These are phyloP conservation scores for Heliamphora pulchella DNA, from an alignment of 179 eudicot genomes.

Conservation along the genomic window DNA sequence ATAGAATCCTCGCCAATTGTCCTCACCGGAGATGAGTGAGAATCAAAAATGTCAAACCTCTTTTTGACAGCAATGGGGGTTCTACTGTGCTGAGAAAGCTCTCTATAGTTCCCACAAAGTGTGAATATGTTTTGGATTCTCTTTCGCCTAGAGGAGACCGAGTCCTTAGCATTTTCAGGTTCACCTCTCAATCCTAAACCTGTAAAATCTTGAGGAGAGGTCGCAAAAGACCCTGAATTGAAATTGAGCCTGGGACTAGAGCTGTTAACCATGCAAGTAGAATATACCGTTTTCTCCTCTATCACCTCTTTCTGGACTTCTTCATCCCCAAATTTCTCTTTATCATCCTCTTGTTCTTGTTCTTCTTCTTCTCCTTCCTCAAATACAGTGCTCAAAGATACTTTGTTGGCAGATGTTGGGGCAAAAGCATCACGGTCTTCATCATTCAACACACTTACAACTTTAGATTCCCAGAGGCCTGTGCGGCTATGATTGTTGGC, in stretches of 20 bases:
- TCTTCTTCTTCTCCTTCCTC: slow-evolving; percentile 75
- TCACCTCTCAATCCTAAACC: slow-evolving; percentile 6
- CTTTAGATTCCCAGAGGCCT: slow-evolving; percentile 9
- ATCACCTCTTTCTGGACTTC: slow-evolving; percentile 89
- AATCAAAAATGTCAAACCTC: slow-evolving; percentile 18
- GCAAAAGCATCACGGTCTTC: slow-evolving; percentile 20
- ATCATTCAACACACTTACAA: slow-evolving; percentile 10
- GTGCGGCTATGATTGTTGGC: background rate
- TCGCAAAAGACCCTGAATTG: slow-evolving; percentile 14
- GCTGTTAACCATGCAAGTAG: background rate
- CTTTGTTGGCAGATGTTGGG: slow-evolving; percentile 32
- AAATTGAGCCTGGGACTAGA: slow-evolving; percentile 11
- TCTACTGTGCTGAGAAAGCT: slow-evolving; percentile 42
- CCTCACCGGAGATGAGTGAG: slow-evolving; percentile 23
- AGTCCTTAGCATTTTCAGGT: slow-evolving; percentile 11
- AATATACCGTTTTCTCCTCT: slow-evolving; percentile 49
- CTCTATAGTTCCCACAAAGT: slow-evolving; percentile 83
- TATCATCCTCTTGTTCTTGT: slow-evolving; percentile 46
- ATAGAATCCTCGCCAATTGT: slow-evolving; percentile 14
- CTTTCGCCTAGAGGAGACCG: slow-evolving; percentile 40
- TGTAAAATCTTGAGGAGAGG: too few relatives aligned
- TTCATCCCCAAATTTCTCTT: slow-evolving; percentile 34
- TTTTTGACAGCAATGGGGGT: slow-evolving; percentile 27
- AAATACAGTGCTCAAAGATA: slow-evolving; percentile 68
- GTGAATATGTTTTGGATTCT: slow-evolving; percentile 79